phyloP scores from a whole-genome alignment of 2,329 filamentous ascomycete genomes.

The Fusarium mundagurra region DNA sequence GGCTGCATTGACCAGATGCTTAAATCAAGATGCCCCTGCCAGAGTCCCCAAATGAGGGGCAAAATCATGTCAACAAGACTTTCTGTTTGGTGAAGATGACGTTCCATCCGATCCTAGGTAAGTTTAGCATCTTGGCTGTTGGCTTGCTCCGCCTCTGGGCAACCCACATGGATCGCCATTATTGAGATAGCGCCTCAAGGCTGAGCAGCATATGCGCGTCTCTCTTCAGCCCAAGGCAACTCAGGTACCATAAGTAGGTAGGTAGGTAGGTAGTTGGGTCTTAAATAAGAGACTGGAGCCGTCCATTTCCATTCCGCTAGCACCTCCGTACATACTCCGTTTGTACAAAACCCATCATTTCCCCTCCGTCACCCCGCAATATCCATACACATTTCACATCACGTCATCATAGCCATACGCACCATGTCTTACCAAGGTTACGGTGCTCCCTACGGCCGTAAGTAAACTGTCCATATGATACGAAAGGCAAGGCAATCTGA shows the following conservation, averaged over 20 bases:
- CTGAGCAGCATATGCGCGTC: constrained; percentile 30
- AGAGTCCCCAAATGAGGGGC: neutral
- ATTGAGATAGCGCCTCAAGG: constrained; percentile 29
- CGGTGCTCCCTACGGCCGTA: constrained; percentile 48
- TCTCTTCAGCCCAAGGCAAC: constrained; percentile 16
- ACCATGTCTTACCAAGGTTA: constrained; percentile 52
- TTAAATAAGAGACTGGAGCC: constrained; percentile 32
- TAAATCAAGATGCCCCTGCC: constrained; percentile 19
- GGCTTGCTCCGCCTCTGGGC: constrained; percentile 27
- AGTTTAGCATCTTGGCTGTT: constrained; percentile 5
- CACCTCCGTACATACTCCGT: neutral
- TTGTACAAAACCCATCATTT: constrained; percentile 6
- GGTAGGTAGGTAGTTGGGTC: neutral
- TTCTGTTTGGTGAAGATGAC: constrained; percentile 28
- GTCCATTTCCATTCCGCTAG: constrained; percentile 4
- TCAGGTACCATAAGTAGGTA: neutral
- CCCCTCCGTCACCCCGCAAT: constrained; percentile 24
- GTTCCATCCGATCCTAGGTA: constrained; percentile 19
- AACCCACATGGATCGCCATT: constrained; percentile 34
- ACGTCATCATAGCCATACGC: constrained; percentile 25
- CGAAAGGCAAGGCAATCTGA: constrained; percentile 17
- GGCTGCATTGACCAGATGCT: constrained; percentile 14
- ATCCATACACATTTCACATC: neutral
- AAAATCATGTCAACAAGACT: constrained; percentile 3
- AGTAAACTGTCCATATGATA: constrained; percentile 35